Base-by-base conservation (phyloP, 306 rosid genomes). In the Prunus salicina region DNA sequence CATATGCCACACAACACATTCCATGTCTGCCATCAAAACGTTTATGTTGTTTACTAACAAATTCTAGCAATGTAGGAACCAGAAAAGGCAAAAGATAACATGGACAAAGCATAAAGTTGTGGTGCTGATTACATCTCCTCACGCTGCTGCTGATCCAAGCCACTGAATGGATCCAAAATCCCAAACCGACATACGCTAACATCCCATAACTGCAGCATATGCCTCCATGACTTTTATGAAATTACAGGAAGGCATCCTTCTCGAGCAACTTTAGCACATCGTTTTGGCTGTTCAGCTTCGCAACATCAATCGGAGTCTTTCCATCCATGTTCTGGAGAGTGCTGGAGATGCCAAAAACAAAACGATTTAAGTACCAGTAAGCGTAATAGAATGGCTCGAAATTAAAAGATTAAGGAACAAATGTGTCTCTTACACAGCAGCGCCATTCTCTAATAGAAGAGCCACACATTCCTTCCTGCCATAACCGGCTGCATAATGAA, bases 401-500 rank as follows among this genome's bases (percentile, higher is more conserved):
- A n/a, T 32, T 52, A 15, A 24, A 69, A 13, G 60, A 9, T 34
- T 1, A 7, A 61, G n/a, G 18, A 10, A 3, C 43, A 6, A 38
- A 38, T 38, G 43, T 38, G 43, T 9, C 58, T 82, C 98, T 88
- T 85, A 96, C 99, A 96, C 98, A 41, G 99, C 98, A 49, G 99
- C 97, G 9, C 99, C 98, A 57, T 87, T 92, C 79, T 92, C 93
- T 46, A 96, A 90, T 41, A 96, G 92, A 62, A 96, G 91, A 19
- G 98, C 96, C 72, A 96, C 99, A 5, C 99, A 96, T 49, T 96
- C 97, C 92, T 92, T 91, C 87, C 99, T 82, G 50, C 99, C 99
- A 66, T 96, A 96, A 81, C 99, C 99, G 34, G 97, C 97, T n/a
- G 99, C 99, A 38, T 96, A 96, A 84, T 96, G 99, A 80, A 96